phyloP scores from a whole-genome alignment of 2,329 filamentous ascomycete genomes.

The Iodosphaeria phyllophila region DNA sequence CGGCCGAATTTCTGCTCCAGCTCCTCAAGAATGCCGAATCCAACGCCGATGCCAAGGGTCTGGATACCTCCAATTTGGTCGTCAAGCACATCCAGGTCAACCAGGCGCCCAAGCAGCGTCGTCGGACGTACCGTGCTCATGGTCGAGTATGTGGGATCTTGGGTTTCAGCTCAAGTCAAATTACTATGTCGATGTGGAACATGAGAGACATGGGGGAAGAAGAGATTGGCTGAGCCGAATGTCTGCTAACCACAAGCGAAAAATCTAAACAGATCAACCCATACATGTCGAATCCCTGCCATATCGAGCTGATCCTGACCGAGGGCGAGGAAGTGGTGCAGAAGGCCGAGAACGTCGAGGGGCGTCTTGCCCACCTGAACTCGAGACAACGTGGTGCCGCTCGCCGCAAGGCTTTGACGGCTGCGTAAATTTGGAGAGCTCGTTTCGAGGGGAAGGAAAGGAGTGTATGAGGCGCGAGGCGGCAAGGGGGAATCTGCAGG shows the following conservation, averaged over 20 bases:
- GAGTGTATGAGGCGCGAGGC: slow-evolving; percentile 13
- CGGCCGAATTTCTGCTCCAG: slow-evolving; percentile 90
- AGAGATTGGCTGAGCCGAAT: too few relatives aligned
- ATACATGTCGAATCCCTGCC: slow-evolving; percentile 99
- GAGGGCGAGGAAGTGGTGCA: slow-evolving; percentile 91
- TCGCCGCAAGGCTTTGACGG: slow-evolving; percentile 43
- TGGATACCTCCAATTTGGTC: slow-evolving; percentile 91
- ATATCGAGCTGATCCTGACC: slow-evolving; percentile 99
- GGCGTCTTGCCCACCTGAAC: slow-evolving; percentile 54
- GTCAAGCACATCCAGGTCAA: slow-evolving; percentile 99
- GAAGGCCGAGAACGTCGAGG: slow-evolving; percentile 58
- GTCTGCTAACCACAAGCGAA: too few relatives aligned
- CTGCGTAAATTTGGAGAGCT: slow-evolving; percentile 28
- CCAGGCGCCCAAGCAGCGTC: slow-evolving; percentile 98
- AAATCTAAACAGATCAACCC: slow-evolving; percentile 72
- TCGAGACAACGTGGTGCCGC: slow-evolving; percentile 78
- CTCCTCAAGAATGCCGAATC: slow-evolving; percentile 96
- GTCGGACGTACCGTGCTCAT: slow-evolving; percentile 99
- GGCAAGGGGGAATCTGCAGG: slow-evolving; percentile 9
- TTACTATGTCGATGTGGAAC: too few relatives aligned
- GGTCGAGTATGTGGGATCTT: slow-evolving; percentile 66
- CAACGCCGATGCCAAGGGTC: slow-evolving; percentile 92
- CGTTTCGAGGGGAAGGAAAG: slow-evolving; percentile 5
- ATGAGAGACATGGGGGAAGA: too few relatives aligned
- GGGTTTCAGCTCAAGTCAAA: too few relatives aligned